Evolutionary conservation across 805 yeast species (phyloP), one percentile per base, ranked within the genome.

Genomic region (Wickerhamomyces canadensis): DNA sequence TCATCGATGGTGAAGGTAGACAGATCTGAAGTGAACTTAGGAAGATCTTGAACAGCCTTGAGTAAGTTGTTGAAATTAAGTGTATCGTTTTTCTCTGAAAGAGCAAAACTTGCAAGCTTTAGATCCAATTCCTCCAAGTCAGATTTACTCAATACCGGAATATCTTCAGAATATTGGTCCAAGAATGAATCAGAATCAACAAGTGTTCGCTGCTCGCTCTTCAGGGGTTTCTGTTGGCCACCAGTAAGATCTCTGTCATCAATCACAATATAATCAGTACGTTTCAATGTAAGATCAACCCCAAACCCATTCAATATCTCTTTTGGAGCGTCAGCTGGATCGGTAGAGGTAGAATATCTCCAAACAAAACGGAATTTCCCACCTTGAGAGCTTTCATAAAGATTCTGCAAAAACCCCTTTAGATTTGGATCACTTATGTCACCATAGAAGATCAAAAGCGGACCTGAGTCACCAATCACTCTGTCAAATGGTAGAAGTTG

Each of bases 301-400:
- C 88, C 93, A 55, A 77, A 86, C 0, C 91, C 93, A 9, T 68
- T 47, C 7, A 78, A 45, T 0, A 36, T 13, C 31, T 66, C 72
- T 11, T 38, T 37, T 13, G 56, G 49, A 12, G 15, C 39, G 1
- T 13, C 31, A 13, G 23, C 48, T 19, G 43, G 41, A 0, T 21
- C 83, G 80, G n/a, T n/a, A n/a, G n/a, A n/a, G n/a, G n/a, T n/a
- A 11, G 76, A 66, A 48, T 87, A 80, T 47, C 96, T 72, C 82
- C 94, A 76, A 3, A 80, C 73, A 55, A 85, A 83, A 34, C 84
- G 69, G 19, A 88, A 54, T 51, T 84, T 84, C 0, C 84, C 91
- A 3, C 66, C 56, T 13, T 61, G 51, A 0, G 95, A 81, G 40
- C 79, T 76, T 27, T 73, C 70, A 41, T 66, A 70, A 35, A 91